Base-by-base conservation (phyloP, 768 basidiomycete species). In the Rhizopogon salebrosus region DNA sequence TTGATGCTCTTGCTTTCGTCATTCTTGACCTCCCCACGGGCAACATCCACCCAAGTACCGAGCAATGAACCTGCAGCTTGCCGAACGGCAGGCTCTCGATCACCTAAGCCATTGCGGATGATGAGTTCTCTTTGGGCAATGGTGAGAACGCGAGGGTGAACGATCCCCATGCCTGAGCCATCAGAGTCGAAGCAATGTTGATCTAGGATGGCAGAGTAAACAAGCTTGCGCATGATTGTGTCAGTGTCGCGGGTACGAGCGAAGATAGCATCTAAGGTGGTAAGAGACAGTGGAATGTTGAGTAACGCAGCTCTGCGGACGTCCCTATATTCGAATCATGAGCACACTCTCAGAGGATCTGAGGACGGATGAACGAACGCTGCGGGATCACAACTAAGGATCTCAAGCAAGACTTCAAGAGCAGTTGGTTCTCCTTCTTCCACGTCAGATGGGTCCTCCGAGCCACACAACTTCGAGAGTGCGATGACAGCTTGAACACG, bases 201-300 rank as follows among this genome's bases (percentile, higher is more conserved):
- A 36, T 75, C 70, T 7, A 93, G 75, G 2, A 89, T 71, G 2
- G 74, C 65, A 9, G 77, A 73, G 64, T 88, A 95, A 4, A 92
- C 78, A 11, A 85, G 75, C 52, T 84, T 87, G 51, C 95, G 88
- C 36, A 89, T 76, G 40, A 76, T 75, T 0, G 79, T 71, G 59
- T 97, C 95, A 14, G 81, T 75, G 63, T 98, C 95, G 20, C 90
- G 82, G 3, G 84, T 86, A 26, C 95, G 83, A 1, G 78, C 75
- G 9, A 98, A 78, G 39, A 98, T 78, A 31, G 74, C 70, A 0
- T 83, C 76, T 0, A 98, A 70, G 0, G 85, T 88, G 0, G 67
- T 60, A 0, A 69, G 61, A 31, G 74, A 76, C 7, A 84, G 66
- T 0, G 85, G 82, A 1, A 95, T 76, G 58, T 90, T 89, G 52